Percentiles rank a stretch among this genome's conserved stretches.
These are phyloP conservation scores for Xylaria venustula DNA, from an alignment of 495 filamentous ascomycete species.

Conservation along the genomic window DNA sequence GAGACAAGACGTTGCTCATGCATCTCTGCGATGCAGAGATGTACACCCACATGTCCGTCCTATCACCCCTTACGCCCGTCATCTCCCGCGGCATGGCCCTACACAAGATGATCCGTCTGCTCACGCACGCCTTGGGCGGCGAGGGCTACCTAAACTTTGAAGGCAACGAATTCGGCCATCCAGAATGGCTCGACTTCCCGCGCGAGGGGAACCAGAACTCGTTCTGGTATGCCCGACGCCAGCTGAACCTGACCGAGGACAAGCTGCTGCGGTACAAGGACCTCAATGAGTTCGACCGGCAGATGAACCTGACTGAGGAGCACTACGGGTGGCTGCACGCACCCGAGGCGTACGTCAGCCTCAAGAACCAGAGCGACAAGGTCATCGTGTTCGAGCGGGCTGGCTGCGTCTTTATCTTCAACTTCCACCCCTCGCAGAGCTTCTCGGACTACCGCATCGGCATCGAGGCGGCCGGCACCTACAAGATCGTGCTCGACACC, in stretches of 20 bases:
- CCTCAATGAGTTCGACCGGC: constrained; percentile 90
- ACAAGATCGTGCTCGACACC: constrained; percentile 81
- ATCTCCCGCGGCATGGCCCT: constrained; percentile 89
- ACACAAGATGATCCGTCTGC: constrained; percentile 94
- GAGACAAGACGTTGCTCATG: constrained; percentile 94
- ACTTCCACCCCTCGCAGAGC: constrained; percentile 86
- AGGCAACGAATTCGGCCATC: constrained; percentile 98
- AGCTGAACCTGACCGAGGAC: constrained; percentile 92
- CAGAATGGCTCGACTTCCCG: constrained; percentile 98
- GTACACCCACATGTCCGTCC: constrained; percentile 94
- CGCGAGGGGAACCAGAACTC: constrained; percentile 91
- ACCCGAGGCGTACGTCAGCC: constrained; percentile 81
- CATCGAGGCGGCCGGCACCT: constrained; percentile 79
- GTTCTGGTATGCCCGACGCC: constrained; percentile 94
- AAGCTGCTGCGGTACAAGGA: constrained; percentile 80
- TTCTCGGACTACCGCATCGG: constrained; percentile 93
- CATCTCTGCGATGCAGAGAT: constrained; percentile 97
- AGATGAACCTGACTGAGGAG: constrained; percentile 81
- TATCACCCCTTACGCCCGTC: constrained; percentile 79
- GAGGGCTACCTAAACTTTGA: constrained; percentile 99
- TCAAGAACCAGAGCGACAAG: constrained; percentile 95
- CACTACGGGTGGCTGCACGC: constrained; percentile 93
- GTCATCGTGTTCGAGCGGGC: constrained; percentile 94
- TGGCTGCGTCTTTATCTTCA: constrained; percentile 90
- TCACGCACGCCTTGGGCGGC: constrained; percentile 92